Percentiles rank a stretch among this genome's conserved stretches.
Conservation (phyloP, 495 filamentous ascomycete species). For the Evernia prunastri region DNA sequence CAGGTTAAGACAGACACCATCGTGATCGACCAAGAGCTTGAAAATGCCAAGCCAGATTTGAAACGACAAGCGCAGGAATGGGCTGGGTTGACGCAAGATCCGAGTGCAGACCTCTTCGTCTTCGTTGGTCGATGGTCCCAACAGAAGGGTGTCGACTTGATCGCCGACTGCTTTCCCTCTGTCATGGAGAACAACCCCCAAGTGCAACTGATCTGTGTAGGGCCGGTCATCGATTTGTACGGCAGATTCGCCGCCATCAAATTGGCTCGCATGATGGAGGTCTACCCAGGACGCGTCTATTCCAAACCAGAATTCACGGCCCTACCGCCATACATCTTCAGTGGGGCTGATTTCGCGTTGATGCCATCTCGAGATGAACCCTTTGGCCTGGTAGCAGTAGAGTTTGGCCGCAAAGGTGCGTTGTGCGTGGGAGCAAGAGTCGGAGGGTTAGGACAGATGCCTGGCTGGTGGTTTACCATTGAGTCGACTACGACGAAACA, state of each 20-base stretch:
- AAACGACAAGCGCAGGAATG: slow-evolving; percentile 69
- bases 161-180: slow-evolving; percentile 68
- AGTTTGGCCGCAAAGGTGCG: slow-evolving; percentile 73
- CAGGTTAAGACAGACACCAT: slow-evolving; percentile 47
- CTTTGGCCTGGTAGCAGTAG: slow-evolving; percentile 74
- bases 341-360: slow-evolving; percentile 72
- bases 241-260: slow-evolving; percentile 73
- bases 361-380: slow-evolving; percentile 80
- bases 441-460: slow-evolving; percentile 68
- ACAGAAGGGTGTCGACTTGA: slow-evolving; percentile 73
- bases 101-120: slow-evolving; percentile 67
- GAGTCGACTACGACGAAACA: slow-evolving; percentile 67
- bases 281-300: slow-evolving; percentile 65
- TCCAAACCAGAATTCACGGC: slow-evolving; percentile 73
- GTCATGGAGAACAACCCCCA: slow-evolving; percentile 60
- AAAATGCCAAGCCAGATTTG: slow-evolving; percentile 49
- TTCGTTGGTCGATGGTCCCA: slow-evolving; percentile 76
- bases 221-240: slow-evolving; percentile 72
- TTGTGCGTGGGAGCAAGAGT: slow-evolving; percentile 63
- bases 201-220: slow-evolving; percentile 64
- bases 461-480: slow-evolving; percentile 65
- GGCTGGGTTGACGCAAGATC: slow-evolving; percentile 61
- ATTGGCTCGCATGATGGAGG: slow-evolving; percentile 62
- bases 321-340: slow-evolving; percentile 69
- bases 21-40: slow-evolving; percentile 51